Percentiles rank a stretch among this genome's conserved stretches.
These are phyloP conservation scores for Trichosporon sp. DNA, from an alignment of 1,284 basidiomycete species.

Conservation along the genomic window DNA sequence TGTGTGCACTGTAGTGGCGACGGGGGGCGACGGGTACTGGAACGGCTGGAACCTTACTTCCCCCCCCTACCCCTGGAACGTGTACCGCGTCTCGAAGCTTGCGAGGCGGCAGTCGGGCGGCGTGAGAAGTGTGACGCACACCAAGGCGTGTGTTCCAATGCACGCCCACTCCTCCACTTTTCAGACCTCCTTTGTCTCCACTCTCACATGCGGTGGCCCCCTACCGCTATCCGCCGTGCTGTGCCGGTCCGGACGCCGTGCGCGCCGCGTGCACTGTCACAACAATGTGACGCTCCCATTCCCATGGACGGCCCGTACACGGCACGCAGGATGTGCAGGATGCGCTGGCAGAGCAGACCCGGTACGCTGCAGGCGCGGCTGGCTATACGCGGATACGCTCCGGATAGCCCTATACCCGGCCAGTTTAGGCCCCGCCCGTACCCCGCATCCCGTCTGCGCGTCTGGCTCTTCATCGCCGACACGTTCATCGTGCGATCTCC, in stretches of 20 bases:
- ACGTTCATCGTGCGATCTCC: not conserved
- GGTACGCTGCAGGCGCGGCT: not conserved
- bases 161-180: conserved; percentile 4
- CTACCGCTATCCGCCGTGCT: no score
- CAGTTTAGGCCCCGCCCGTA: not conserved
- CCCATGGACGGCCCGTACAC: not conserved
- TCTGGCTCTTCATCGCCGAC: not conserved
- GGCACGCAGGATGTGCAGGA: not conserved
- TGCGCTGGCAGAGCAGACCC: no score
- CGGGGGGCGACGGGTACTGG: not conserved
- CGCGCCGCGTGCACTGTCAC: no score
- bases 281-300: not conserved
- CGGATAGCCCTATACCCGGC: conserved; percentile 11
- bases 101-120: not conserved
- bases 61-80: not conserved
- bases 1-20: not conserved
- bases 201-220: not conserved
- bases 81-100: conserved; percentile 3
- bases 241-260: no score
- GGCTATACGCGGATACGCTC: conserved; percentile 8
- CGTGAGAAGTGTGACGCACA: conserved; percentile 8
- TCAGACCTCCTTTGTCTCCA: not conserved
- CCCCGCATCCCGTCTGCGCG: not conserved
- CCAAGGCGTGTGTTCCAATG: not conserved
- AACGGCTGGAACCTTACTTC: not conserved